Evolutionary conservation across 768 basidiomycete species (phyloP), one percentile per base, ranked within the genome.

Genomic region (Hypsizygus marmoreus): DNA sequence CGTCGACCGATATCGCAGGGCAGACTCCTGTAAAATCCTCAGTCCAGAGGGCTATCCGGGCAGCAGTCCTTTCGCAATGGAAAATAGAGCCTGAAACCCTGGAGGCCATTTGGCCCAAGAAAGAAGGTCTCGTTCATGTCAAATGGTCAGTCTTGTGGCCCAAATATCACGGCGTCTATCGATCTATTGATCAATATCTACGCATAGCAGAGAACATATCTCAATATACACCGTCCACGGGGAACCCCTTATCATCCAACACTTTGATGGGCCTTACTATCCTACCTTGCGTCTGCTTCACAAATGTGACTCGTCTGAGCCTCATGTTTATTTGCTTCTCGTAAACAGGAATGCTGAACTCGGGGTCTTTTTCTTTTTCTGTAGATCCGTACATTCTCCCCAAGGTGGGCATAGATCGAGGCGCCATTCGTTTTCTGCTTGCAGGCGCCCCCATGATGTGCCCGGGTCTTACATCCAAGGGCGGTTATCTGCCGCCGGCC

Each of bases 41-140:
- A 19, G 86, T 92, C 6, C 95, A 98, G 64, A 79, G 97, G 60
- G 79, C 81, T 55, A 93, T 98, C 67, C 85, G 97, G 45, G 71
- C 84, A 17, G 76, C 74, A 34, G 72, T 97, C 24, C 74, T 97
- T 38, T 78, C 86, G 14, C 93, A 95, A 64, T 88, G 91, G 79
- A 88, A 83, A 57, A 79, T 91, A 40, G 81, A 84, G 51, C 76
- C 81, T 31, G 91, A 90, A 52, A 82, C 85, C 2, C 71, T 98
- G 23, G 97, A 99, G 62, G 80, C 80, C 57, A 80, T 99, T 40
- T 99, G 97, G 97, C 92, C 95, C 2, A 99, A 98, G 88, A 99
- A 98, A 76, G 95, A 97, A 74, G 78, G 86, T 2, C 74, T 97
- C 36, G 85, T 88, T 4, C 86, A 89, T 58, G 91, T 94, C 50